phyloP scores from a whole-genome alignment of 805 yeast species.

The Kodamaea restingae region DNA sequence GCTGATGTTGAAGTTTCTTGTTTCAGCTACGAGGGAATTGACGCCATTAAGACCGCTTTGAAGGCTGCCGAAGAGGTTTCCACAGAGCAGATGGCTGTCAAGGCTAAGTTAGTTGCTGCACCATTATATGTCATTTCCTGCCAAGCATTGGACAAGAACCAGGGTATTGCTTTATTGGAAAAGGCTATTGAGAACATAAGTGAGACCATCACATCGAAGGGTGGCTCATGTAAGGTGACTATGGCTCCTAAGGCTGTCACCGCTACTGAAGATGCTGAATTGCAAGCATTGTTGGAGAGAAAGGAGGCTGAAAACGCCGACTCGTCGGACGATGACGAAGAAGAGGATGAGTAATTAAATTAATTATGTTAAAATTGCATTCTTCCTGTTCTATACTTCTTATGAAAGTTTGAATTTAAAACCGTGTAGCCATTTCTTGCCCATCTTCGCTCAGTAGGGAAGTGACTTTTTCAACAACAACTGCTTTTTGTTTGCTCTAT shows the following conservation, averaged over 20 bases:
- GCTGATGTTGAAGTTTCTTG: slow-evolving; percentile 99
- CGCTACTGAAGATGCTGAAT: slow-evolving; percentile 96
- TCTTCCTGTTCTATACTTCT: slow-evolving; percentile 3
- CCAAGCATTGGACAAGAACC: slow-evolving; percentile 85
- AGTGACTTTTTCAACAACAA: slow-evolving; percentile 28
- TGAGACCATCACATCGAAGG: slow-evolving; percentile 63
- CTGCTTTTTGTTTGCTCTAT: slow-evolving; percentile 36
- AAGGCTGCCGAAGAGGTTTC: slow-evolving; percentile 80
- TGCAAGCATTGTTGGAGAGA: slow-evolving; percentile 91
- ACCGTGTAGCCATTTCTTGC: no score
- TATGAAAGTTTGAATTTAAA: background rate
- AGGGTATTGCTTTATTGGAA: slow-evolving; percentile 77
- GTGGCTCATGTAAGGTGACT: slow-evolving; percentile 86
- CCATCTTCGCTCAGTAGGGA: slow-evolving; percentile 14
- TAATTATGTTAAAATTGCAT: background rate
- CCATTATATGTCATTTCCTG: slow-evolving; percentile 93
- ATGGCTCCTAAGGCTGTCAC: slow-evolving; percentile 99
- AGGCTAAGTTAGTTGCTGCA: slow-evolving; percentile 94
- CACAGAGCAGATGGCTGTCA: slow-evolving; percentile 82
- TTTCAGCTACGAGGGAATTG: slow-evolving; percentile 95
- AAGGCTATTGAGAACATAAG: slow-evolving; percentile 75
- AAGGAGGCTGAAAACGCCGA: slow-evolving; percentile 85
- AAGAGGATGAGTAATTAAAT: slow-evolving; percentile 10
- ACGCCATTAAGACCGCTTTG: slow-evolving; percentile 89
- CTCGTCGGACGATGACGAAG: slow-evolving; percentile 76